Evolutionary conservation across 1,284 basidiomycete species (phyloP).

Genomic region (Takashimella tepidaria): DNA sequence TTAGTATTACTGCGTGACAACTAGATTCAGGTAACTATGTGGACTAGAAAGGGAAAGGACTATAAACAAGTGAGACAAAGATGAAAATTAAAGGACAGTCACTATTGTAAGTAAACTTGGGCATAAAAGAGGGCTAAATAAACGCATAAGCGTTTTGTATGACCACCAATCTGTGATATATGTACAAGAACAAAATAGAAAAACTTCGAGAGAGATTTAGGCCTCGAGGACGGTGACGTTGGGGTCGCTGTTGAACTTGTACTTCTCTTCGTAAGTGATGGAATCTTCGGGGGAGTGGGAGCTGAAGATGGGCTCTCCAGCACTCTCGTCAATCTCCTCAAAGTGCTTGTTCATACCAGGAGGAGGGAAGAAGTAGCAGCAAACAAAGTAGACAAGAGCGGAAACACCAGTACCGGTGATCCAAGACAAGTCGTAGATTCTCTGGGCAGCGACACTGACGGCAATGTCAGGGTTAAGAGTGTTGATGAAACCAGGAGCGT

Average conservation of each 20-base stretch:
- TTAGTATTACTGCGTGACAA: too few relatives aligned
- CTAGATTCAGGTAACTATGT: too few relatives aligned
- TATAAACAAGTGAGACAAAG: too few relatives aligned
- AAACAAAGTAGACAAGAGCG: slow-evolving; percentile 57
- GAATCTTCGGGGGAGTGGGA: not conserved
- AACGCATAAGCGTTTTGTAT: too few relatives aligned
- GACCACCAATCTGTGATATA: too few relatives aligned
- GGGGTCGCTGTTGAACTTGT: not conserved
- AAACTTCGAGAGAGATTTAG: not conserved
- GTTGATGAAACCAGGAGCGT: slow-evolving; percentile 58
- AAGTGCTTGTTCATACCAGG: slow-evolving; percentile 55
- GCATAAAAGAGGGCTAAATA: too few relatives aligned
- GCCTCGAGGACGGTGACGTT: not conserved
- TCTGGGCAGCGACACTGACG: slow-evolving; percentile 61
- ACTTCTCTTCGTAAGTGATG: not conserved
- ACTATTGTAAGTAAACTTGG: too few relatives aligned
- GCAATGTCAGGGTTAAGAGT: slow-evolving; percentile 52
- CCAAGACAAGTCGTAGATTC: slow-evolving; percentile 57
- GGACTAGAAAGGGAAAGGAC: too few relatives aligned
- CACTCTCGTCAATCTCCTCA: slow-evolving; percentile 56
- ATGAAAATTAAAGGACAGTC: too few relatives aligned
- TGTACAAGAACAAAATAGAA: not conserved
- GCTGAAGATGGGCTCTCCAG: slow-evolving; percentile 1
- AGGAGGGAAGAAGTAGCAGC: slow-evolving; percentile 59
- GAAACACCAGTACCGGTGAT: slow-evolving; percentile 72